A percentile compares a stretch with the other conserved stretches of the same genome.
Evolutionary conservation across 352 stramenopile species (phyloP).

Genomic region (Globisporangium uncinulatum): DNA sequence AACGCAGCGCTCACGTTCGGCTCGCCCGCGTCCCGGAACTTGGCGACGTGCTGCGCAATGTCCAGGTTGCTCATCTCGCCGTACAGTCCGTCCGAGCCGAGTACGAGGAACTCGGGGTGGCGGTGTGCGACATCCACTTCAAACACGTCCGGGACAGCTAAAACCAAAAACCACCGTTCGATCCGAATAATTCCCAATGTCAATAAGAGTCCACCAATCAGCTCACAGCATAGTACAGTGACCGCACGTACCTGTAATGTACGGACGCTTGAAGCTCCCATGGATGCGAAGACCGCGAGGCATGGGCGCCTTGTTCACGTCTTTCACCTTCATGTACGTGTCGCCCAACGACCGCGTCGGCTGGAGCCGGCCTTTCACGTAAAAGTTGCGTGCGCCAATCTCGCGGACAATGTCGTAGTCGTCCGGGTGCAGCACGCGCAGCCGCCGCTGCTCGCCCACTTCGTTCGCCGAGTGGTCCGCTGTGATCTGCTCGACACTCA

Average conservation of each 20-base stretch:
- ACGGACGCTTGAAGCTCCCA: constrained; percentile 49
- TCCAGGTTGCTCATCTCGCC: constrained; percentile 61
- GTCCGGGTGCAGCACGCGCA: constrained; percentile 47
- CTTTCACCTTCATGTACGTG: constrained; percentile 75
- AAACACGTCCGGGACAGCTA: constrained; percentile 60
- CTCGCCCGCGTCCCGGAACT: constrained; percentile 39
- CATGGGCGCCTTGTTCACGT: constrained; percentile 62
- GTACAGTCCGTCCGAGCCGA: constrained; percentile 57
- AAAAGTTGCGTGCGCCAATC: constrained; percentile 58
- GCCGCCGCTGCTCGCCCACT: constrained; percentile 43
- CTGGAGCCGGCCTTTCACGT: constrained; percentile 67
- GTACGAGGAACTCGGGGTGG: constrained; percentile 53
- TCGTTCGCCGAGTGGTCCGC: constrained; percentile 66
- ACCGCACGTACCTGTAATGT: constrained; percentile 27
- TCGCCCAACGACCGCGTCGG: constrained; percentile 59
- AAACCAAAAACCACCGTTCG: too few species aligned
- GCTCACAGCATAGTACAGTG: neutral
- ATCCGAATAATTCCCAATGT: neutral
- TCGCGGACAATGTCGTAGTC: constrained; percentile 70
- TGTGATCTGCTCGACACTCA: constrained; percentile 63
- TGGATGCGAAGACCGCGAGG: constrained; percentile 48
- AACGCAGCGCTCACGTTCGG: constrained; percentile 52
- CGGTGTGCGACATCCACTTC: constrained; percentile 44
- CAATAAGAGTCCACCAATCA: too few species aligned
- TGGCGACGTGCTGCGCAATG: constrained; percentile 41